Evolutionary conservation across 1,284 basidiomycete genomes (phyloP).

Genomic region (Polyporus tsugae): DNA sequence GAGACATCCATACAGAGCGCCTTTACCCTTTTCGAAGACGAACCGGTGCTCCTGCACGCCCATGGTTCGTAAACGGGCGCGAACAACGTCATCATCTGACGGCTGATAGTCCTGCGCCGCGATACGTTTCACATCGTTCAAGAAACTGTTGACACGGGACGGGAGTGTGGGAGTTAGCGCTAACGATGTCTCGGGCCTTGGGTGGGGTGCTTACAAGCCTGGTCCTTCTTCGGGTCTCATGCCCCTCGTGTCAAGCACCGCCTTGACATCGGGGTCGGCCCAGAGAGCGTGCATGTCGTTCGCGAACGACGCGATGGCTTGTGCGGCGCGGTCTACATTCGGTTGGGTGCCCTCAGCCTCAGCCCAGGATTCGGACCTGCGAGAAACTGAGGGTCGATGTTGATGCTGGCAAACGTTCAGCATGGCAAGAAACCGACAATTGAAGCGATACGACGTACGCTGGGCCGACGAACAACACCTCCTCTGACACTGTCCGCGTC

Average conservation of each 20-base stretch:
- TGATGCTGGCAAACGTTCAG: conserved; percentile 12
- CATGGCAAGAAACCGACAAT: not conserved
- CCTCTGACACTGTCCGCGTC: conserved; percentile 7
- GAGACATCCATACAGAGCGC: not conserved
- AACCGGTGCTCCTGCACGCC: conserved; percentile 48
- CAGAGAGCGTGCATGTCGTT: conserved; percentile 73
- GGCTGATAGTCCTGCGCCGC: conserved; percentile 65
- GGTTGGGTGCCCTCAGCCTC: conserved; percentile 33
- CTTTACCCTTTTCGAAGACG: conserved; percentile 39
- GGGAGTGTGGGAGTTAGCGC: conserved; percentile 8
- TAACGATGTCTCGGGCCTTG: conserved; percentile 31
- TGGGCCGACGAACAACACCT: not conserved
- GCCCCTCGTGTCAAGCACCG: conserved; percentile 59
- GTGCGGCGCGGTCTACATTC: conserved; percentile 50
- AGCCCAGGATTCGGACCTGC: not conserved
- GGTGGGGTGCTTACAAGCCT: conserved; percentile 65
- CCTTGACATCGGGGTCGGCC: conserved; percentile 64
- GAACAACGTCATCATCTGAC: conserved; percentile 74
- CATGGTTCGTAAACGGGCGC: conserved; percentile 62
- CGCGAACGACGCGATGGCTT: conserved; percentile 61
- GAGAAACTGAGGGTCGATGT: conserved; percentile 13
- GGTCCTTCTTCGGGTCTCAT: conserved; percentile 68
- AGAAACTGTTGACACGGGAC: conserved; percentile 45
- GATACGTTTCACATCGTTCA: conserved; percentile 71
- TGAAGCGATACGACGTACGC: not conserved